Evolutionary conservation across 78 protist genomes (phyloP).

Genomic region (Dictyostelium discoideum): DNA sequence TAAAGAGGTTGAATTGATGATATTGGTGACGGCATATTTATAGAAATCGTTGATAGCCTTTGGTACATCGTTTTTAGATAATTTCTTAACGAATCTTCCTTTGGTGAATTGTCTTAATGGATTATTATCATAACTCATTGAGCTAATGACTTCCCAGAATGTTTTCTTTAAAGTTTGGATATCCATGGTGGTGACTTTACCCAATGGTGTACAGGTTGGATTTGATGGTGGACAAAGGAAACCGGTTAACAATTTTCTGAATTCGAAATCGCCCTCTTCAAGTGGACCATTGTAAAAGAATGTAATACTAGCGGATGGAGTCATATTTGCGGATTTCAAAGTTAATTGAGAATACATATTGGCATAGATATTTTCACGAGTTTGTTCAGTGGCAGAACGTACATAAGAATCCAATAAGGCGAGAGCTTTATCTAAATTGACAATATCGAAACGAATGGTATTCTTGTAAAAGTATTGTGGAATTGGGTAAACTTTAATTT

Average conservation of each 20-base stretch:
- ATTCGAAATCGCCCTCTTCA: background rate
- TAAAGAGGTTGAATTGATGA: background rate
- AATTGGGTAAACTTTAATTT: background rate
- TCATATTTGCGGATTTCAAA: background rate
- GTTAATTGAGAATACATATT: background rate
- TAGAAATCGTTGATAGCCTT: background rate
- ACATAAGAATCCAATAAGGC: background rate
- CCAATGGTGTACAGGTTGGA: background rate
- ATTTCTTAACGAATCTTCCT: background rate
- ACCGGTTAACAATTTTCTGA: background rate
- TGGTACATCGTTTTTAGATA: background rate
- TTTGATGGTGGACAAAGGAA: background rate
- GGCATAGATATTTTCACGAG: background rate
- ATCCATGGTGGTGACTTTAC: background rate
- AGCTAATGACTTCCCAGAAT: background rate
- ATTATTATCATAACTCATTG: background rate
- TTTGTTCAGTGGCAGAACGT: background rate
- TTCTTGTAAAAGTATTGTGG: background rate
- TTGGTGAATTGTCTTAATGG: background rate
- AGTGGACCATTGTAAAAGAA: slow-evolving; percentile 32
- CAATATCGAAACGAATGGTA: background rate
- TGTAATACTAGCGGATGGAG: background rate
- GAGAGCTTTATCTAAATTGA: background rate
- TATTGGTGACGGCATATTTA: background rate
- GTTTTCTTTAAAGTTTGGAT: background rate